Percentiles rank a stretch among this genome's conserved stretches.
These are phyloP conservation scores for Russula dissimulans DNA, from an alignment of 768 basidiomycete species.

Conservation along the genomic window DNA sequence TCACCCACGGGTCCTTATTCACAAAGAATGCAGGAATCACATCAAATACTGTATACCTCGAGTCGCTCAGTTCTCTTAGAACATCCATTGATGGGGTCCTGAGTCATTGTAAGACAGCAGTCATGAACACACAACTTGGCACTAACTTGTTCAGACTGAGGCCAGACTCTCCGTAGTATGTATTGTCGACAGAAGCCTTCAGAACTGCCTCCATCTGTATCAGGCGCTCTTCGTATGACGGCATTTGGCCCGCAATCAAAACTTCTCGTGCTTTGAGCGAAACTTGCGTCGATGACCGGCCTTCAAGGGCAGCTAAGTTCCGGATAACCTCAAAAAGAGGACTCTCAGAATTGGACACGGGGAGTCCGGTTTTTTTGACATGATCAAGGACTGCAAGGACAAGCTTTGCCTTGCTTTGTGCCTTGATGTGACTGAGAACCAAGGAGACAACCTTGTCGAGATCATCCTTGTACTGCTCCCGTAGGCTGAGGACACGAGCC, in stretches of 20 bases:
- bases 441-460: conserved; percentile 80
- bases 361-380: conserved; percentile 72
- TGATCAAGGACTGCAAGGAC: conserved; percentile 81
- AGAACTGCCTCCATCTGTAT: conserved; percentile 92
- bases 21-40: conserved; percentile 95
- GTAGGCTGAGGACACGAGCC: conserved; percentile 77
- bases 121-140: not conserved
- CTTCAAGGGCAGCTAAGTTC: conserved; percentile 78
- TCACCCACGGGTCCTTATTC: conserved; percentile 74
- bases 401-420: conserved; percentile 84
- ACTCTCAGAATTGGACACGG: conserved; percentile 67
- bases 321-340: conserved; percentile 68
- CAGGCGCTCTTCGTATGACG: conserved; percentile 90
- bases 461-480: conserved; percentile 88
- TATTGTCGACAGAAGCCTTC: conserved; percentile 77
- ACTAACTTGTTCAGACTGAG: conserved; percentile 44
- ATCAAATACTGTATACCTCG: conserved; percentile 93
- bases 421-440: conserved; percentile 94
- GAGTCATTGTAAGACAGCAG: not conserved
- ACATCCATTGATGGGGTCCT: conserved; percentile 82
- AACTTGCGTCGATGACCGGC: conserved; percentile 86
- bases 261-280: conserved; percentile 96
- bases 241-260: conserved; percentile 91
- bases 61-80: conserved; percentile 89
- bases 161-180: conserved; percentile 82